Base-by-base conservation (phyloP, 1,284 basidiomycete species). In the Boletus nobilissimus region DNA sequence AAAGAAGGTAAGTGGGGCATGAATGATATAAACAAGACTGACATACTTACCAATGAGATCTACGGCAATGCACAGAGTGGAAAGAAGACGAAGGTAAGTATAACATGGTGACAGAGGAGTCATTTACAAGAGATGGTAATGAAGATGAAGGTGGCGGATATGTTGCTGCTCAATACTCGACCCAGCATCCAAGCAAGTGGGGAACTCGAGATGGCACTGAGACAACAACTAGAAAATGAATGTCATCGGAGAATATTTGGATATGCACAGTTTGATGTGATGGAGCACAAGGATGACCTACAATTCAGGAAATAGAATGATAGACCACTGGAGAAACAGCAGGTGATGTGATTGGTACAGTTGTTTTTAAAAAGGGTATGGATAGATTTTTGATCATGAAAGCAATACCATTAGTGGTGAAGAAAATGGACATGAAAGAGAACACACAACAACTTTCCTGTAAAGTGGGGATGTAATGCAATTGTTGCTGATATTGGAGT, bases 401-500 rank as follows among this genome's bases (percentile, higher is more conserved):
- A 26, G 63, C 39, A 0, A 65, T 65, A 2, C 63, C 38, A 5
- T 10, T 65, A 5, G 63, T 65, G 11, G 26, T 65, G 10, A 22
- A 6, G 26, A 65, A 40, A 26, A 40, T 4, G 11, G 63, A 65
- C 16, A 29, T 65, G 13, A n/a, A 14, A 1, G 29, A 39, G 5
- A 13, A 19, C 29, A 40, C 39, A 0, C 29, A 16, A 65, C 26
- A 7, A n/a, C 24, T 1, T 65, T 8, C 39, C 10, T 13, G 8
- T 14, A 11, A 13, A 26, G 39, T 6, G 7, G 11, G 7, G 38
- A 65, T n/a, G 6, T 5, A 3, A 8, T 8, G 3, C 3, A 29
- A n/a, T 2, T 2, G 29, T 13, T 65, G 16, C 63, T 39, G 1
- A 18, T 65, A 3, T 13, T 65, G 38, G 26, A 40, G 63, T 3